These are phyloP conservation scores for Phytopythium mirpurense DNA, from an alignment of 352 stramenopile genomes.

Conservation along the genomic window DNA sequence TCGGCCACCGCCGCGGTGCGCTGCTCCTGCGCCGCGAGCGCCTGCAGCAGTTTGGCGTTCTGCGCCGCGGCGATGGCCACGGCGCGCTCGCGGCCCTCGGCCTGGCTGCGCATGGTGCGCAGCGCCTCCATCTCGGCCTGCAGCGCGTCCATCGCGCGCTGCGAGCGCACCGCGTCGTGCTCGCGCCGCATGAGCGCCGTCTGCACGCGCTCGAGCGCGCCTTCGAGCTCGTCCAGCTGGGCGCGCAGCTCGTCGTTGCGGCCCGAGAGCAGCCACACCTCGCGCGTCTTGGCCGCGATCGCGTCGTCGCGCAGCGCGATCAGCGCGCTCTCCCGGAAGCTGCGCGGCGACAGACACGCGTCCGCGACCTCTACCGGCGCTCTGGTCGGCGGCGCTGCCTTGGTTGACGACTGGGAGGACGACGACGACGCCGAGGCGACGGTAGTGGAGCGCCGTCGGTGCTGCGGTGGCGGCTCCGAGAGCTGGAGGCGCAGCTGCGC, in stretches of 20 bases:
- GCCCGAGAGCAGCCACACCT: slow-evolving; percentile 63
- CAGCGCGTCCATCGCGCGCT: slow-evolving; percentile 53
- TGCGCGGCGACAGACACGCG: slow-evolving; percentile 63
- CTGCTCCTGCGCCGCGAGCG: slow-evolving; percentile 51
- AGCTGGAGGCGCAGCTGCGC: slow-evolving; percentile 38
- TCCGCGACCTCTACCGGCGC: slow-evolving; percentile 17
- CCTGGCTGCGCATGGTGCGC: slow-evolving; percentile 41
- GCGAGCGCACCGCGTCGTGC: slow-evolving; percentile 44
- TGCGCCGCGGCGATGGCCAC: slow-evolving; percentile 75
- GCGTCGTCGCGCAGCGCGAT: slow-evolving; percentile 71
- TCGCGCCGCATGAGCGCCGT: slow-evolving; percentile 46
- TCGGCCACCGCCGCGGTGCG: slow-evolving; percentile 19
- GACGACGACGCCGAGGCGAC: not conserved
- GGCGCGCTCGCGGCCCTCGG: slow-evolving; percentile 51
- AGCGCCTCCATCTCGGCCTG: slow-evolving; percentile 51
- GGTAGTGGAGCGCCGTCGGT: slow-evolving; percentile 7
- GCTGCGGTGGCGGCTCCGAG: slow-evolving; percentile 22
- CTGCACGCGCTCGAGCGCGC: slow-evolving; percentile 58
- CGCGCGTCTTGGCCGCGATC: slow-evolving; percentile 58
- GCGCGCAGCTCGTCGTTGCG: slow-evolving; percentile 61
- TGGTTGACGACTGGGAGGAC: not conserved
- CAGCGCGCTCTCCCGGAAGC: slow-evolving; percentile 69
- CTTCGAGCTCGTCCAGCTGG: slow-evolving; percentile 65
- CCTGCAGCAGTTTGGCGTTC: slow-evolving; percentile 64
- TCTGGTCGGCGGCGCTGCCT: not conserved